Evolutionary conservation across 257 asterid genomes (phyloP).

Genomic region (Ligustrum vulgare): DNA sequence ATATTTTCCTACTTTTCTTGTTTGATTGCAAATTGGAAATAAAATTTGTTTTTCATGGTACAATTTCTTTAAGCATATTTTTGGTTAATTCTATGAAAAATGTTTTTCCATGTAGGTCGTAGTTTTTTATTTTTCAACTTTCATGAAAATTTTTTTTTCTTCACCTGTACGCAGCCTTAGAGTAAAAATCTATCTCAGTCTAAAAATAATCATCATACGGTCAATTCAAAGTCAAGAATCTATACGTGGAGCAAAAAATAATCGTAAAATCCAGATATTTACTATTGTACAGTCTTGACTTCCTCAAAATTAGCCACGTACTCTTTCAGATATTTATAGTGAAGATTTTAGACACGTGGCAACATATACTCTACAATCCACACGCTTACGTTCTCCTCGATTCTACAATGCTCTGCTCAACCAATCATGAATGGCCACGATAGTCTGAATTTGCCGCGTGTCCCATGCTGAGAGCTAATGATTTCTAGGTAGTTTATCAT

Average conservation of each 20-base stretch:
- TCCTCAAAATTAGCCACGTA: background rate
- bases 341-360: background rate
- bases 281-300: background rate
- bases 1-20: too few species aligned
- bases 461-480: background rate
- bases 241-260: background rate
- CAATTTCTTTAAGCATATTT: too few species aligned
- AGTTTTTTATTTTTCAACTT: too few species aligned
- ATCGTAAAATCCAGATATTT: background rate
- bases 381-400: background rate
- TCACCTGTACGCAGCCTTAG: too few species aligned
- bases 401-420: background rate
- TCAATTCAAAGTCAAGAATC: background rate
- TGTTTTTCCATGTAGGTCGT: too few species aligned
- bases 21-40: too few species aligned
- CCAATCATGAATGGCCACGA: background rate
- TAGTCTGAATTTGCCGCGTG: background rate
- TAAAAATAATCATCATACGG: background rate
- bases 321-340: background rate
- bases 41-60: too few species aligned
- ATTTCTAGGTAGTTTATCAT: background rate
- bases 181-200: too few species aligned
- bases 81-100: too few species aligned
- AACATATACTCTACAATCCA: background rate
- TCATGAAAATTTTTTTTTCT: too few species aligned